A percentile compares a stretch with the other conserved stretches of the same genome.
Conservation (phyloP, 805 yeast genomes). For the Priceomyces castillae region DNA sequence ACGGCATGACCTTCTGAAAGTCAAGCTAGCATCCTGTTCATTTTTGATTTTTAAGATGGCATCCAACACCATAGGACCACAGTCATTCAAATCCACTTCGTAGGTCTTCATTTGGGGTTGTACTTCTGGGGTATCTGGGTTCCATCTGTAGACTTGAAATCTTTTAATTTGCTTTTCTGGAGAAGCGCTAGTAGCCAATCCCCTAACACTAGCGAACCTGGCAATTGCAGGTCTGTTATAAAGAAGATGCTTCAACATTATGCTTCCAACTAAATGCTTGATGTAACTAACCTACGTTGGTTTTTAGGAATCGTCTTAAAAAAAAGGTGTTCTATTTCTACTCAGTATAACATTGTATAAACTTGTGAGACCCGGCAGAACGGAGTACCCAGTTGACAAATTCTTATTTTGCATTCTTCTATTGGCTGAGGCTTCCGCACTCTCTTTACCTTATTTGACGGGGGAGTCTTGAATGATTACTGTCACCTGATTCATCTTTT, state of each 20-base stretch:
- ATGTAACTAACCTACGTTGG: not conserved
- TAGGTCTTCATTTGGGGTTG: conserved; percentile 85
- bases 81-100: conserved; percentile 79
- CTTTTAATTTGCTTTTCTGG: conserved; percentile 62
- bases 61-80: conserved; percentile 98
- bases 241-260: conserved; percentile 20
- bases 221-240: conserved; percentile 10
- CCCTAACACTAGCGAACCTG: conserved; percentile 16
- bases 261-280: not conserved
- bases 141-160: conserved; percentile 96
- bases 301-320: not conserved
- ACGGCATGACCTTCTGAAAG: conserved; percentile 97
- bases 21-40: conserved; percentile 93
- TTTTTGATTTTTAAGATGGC: conserved; percentile 92
- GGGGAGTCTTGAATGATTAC: not conserved
- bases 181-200: conserved; percentile 51
- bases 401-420: conserved; percentile 5
- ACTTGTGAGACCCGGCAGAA: conserved; percentile 4
- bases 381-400: conserved; percentile 8
- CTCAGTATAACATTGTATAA: not conserved
- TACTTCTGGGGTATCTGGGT: conserved; percentile 91
- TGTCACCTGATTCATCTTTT: not conserved
- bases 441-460: conserved; percentile 1
- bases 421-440: conserved; percentile 3
- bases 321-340: not conserved